phyloP scores from a whole-genome alignment of 2,329 filamentous ascomycete species.

The Blastomyces gilchristii region DNA sequence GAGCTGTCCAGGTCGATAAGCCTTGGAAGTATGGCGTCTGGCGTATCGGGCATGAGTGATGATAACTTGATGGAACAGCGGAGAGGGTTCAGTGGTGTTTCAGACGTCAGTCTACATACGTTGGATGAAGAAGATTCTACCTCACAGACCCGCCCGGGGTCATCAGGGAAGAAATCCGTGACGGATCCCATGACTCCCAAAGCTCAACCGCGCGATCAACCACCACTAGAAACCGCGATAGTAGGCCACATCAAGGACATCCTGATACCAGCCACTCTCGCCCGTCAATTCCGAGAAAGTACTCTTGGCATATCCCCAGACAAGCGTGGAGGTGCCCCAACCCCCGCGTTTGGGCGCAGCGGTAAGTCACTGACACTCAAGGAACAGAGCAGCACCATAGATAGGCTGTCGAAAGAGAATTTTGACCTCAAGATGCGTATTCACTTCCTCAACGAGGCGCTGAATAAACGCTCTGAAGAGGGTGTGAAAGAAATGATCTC shows the following conservation, averaged over 20 bases:
- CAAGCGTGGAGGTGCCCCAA: conserved; percentile 43
- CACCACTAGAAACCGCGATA: conserved; percentile 70
- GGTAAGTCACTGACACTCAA: conserved; percentile 77
- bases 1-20: conserved; percentile 66
- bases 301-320: conserved; percentile 50
- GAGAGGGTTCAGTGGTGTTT: conserved; percentile 31
- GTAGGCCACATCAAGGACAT: conserved; percentile 82
- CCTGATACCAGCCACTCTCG: conserved; percentile 79
- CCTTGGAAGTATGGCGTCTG: conserved; percentile 80
- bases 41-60: conserved; percentile 47
- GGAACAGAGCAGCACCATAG: conserved; percentile 95
- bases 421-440: conserved; percentile 96
- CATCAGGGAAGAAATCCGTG: conserved; percentile 26
- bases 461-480: conserved; percentile 90
- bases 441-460: conserved; percentile 86
- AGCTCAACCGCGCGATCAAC: conserved; percentile 43
- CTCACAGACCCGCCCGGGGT: conserved; percentile 29
- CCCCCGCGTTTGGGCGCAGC: conserved; percentile 42
- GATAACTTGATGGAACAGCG: conserved; percentile 37
- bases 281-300: conserved; percentile 66
- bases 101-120: conserved; percentile 43
- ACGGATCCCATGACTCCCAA: conserved; percentile 60
- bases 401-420: conserved; percentile 92
- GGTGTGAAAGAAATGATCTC: conserved; percentile 97
- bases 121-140: conserved; percentile 50